A percentile compares a stretch with the other conserved stretches of the same genome.
Evolutionary conservation across 306 rosid genomes (phyloP).

Genomic region (cucumber (Cucumis sativus)): DNA sequence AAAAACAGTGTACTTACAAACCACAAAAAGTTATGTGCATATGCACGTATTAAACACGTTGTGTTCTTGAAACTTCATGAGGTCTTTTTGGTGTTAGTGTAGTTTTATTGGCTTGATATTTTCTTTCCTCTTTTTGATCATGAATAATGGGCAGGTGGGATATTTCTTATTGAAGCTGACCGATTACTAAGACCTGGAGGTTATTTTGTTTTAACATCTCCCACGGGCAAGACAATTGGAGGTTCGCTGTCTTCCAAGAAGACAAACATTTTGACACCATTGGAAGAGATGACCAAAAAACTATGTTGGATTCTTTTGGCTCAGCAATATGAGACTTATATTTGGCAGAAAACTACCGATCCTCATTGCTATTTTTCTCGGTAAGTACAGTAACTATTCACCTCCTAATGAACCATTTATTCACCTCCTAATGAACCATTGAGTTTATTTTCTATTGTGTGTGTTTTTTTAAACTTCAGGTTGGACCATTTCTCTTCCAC

Average conservation of each 20-base stretch:
- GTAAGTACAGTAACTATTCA: conserved; percentile 24
- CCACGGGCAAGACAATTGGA: conserved; percentile 47
- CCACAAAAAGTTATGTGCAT: background rate
- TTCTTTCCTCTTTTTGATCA: background rate
- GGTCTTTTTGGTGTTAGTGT: background rate
- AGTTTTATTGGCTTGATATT: background rate
- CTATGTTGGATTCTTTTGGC: conserved; percentile 89
- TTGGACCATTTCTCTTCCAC: conserved; percentile 10
- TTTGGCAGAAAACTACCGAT: conserved; percentile 88
- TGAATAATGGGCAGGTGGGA: conserved; percentile 46
- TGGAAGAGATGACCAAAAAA: conserved; percentile 54
- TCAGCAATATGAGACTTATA: conserved; percentile 80
- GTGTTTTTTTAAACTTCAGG: conserved; percentile 5
- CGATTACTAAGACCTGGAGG: conserved; percentile 98
- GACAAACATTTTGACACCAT: conserved; percentile 36
- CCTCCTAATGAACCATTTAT: background rate
- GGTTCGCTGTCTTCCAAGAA: conserved; percentile 46
- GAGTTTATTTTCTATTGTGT: conserved; percentile 7
- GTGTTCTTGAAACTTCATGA: background rate
- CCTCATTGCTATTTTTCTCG: conserved; percentile 62
- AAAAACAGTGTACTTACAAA: background rate
- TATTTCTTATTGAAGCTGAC: conserved; percentile 74
- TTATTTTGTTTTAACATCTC: conserved; percentile 84
- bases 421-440: background rate
- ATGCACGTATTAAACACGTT: background rate